Base-by-base conservation (phyloP, 2,329 filamentous ascomycete species). In the Blumeria graminis region DNA sequence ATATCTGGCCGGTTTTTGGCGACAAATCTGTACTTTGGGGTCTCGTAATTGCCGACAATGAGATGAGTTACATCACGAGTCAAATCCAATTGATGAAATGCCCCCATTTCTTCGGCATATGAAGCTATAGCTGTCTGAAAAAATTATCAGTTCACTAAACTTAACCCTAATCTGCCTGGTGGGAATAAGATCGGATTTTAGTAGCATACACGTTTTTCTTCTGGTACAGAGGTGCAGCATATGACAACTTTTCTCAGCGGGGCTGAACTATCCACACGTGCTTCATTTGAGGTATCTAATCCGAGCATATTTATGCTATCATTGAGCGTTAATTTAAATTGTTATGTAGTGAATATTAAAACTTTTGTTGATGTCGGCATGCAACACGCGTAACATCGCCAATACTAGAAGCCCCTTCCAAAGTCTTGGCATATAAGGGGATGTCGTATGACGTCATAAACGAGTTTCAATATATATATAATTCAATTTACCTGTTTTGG, bases 61-160 rank as follows among this genome's bases (percentile, higher is more conserved):
- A 98, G 80, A 71, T 98, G 92, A 5, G 92, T 96, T 52, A 94
- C 87, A 68, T 95, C 87, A 57, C 85, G 86, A n/a, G 89, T 96
- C 48, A 98, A 78, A 68, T 98, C 89, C 68, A 88, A 84, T 64
- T 85, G 88, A 74, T 94, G 85, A 58, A 77, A 69, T 55, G 89
- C 92, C 61, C 92, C 92, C 73, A 98, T 87, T 66, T 94, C 80
- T 60, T 74, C 69, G 16, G 85, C 84, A 59, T 80, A 78, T 53
- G 74, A 69, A 14, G 77, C 78, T 53, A 87, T 74, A 56, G 78
- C 72, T 46, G 69, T 67, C 74, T 76, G 32, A n/a, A 1, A 3
- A 41, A 10, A 48, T 38, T 36, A 36, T 36, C 35, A 22, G 50
- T 36, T 32, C 38, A 7, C 56, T 10, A 43, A 45, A 6, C 34